Base-by-base conservation (phyloP, 2,329 filamentous ascomycete genomes). In the Claviceps cyperi region DNA sequence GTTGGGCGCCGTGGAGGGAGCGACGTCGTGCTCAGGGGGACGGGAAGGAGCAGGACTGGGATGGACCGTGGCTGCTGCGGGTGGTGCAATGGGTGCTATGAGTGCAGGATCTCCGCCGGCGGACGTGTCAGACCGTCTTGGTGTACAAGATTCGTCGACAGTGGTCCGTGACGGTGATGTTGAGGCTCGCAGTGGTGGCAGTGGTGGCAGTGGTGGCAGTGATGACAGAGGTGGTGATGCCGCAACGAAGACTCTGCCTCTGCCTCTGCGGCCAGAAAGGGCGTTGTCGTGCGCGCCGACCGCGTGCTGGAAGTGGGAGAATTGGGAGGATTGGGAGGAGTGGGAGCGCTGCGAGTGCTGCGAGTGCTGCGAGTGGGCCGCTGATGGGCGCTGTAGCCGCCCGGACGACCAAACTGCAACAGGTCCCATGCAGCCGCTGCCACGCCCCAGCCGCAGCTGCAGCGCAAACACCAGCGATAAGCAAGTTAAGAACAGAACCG, bases 1-100 rank as follows among this genome's bases (percentile, higher is more conserved):
- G 67, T 68, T 64, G 56, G 72, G 66, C 73, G 70, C 71, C 72
- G 72, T 75, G 64, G 70, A 68, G 66, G 66, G 60, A 61, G 66
- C 56, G 57, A 55, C 56, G 60, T 57, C 57, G 68, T 69, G 67
- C 61, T 60, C 56, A 53, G 52, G 53, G 55, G 52, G 5, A 4
- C 11, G n/a, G 22, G 41, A 43, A 37, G 32, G 19, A 28, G 7
- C 32, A 19, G 28, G 36, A 36, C 24, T 22, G 15, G 41, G 35
- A 21, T 41, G 4, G 49, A 19, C n/a, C 5, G 6, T 21, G 32
- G 39, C 35, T 22, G 49, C 32, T 22, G n/a, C 8, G 32, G 39
- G 17, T 5, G 4, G 13, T 14, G 19, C 4, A 14, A 41, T 41
- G 39, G 28, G 28, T 32, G 28, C 28, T 32, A 9, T 32, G 3